These are phyloP conservation scores for Euphorbia pulcherrima DNA, from an alignment of 345 rosid genomes.

Conservation along the genomic window DNA sequence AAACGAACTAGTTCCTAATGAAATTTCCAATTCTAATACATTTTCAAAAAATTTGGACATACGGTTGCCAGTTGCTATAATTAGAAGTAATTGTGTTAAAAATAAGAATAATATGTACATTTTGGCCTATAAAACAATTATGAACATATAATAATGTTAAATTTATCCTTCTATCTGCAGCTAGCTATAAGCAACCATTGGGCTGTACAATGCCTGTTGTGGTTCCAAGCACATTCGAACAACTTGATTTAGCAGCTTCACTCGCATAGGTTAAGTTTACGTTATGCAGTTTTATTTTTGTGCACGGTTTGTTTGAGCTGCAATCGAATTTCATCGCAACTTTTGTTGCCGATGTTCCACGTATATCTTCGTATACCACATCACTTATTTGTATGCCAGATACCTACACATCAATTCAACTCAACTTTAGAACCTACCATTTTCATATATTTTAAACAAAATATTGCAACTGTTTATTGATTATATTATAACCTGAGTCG, in stretches of 20 bases:
- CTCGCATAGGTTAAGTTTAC: slow-evolving; percentile 23
- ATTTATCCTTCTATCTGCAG: no score
- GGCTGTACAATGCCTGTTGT: slow-evolving; percentile 29
- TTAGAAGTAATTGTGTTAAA: no score
- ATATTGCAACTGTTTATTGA: background rate
- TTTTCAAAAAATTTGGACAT: no score
- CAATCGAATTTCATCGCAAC: slow-evolving; percentile 41
- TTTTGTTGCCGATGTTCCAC: slow-evolving; percentile 35
- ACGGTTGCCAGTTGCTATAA: no score
- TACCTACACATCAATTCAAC: background rate
- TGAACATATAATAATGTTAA: no score
- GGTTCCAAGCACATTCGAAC: slow-evolving; percentile 31
- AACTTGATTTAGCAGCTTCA: slow-evolving; percentile 31
- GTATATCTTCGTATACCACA: background rate
- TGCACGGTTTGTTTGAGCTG: slow-evolving; percentile 36
- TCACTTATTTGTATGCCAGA: slow-evolving; percentile 8
- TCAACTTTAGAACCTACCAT: background rate
- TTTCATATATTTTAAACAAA: no score
- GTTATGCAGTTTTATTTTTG: slow-evolving; percentile 11
- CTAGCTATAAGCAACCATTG: no score
- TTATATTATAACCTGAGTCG: background rate
- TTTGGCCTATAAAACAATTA: no score
- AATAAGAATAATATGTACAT: no score
- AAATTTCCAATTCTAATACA: no score
- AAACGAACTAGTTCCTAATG: no score